Evolutionary conservation across 192 early-diverging fungal genomes (phyloP), one percentile per base, ranked within the genome.

Genomic region (Mycoemilia scoparia): DNA sequence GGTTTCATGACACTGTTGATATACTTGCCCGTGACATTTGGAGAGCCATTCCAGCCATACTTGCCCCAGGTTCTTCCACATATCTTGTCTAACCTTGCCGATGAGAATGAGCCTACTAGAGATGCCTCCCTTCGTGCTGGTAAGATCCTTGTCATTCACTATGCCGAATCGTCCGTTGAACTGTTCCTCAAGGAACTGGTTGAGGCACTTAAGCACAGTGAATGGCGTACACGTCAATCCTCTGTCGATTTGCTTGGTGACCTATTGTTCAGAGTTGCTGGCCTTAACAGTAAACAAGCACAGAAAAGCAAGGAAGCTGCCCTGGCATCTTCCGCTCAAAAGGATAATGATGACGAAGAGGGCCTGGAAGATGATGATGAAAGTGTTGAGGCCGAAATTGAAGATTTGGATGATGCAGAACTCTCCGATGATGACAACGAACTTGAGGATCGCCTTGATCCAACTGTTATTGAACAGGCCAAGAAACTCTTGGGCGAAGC

Each of bases 161-260:
- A 89, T 50, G 76, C 87, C 13, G 74, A 67, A 16, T 75, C 73
- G 39, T 78, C 90, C 33, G 69, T 95, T 12, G 85, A 96, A 39
- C 41, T 87, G 28, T 55, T 98, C 29, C 64, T 98, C 27, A 91
- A 91, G 9, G 84, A 89, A 49, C 57, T 98, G 18, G 83, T 93
- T 40, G 64, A 58, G 22, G 90, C 85, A 23, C 40, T 98, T 54
- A 86, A 87, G 25, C 75, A 96, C 49, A 79, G 72, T 27, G 80
- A 82, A 52, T 98, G 92, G 91, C 79, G 92, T 35, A 98, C 96
- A 54, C 79, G 95, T 10, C 83, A 84, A 38, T 86, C 78, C 24
- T 88, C 84, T 17, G 73, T 95, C 2, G 87, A 95, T 58, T 66
- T 98, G 26, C 74, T 96, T 47, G 92, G 92, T 22, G 92, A 96